Evolutionary conservation across 495 filamentous ascomycete genomes (phyloP), one percentile per base, ranked within the genome.

Genomic region (Physcia stellaris): DNA sequence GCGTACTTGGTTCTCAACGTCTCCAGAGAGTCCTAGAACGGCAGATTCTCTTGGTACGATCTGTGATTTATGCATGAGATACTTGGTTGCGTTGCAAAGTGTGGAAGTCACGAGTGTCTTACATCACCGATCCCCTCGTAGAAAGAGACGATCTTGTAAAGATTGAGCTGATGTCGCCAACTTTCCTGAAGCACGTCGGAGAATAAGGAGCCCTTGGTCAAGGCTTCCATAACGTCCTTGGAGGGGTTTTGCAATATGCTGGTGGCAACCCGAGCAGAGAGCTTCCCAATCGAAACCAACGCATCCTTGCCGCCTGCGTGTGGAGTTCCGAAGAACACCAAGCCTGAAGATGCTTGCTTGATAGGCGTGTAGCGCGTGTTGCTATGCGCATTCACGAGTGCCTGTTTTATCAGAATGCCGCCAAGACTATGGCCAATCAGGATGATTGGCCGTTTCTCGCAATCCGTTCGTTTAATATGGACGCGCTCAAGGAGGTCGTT

Each of bases 281-380:
- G 9, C 7, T 13, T 7, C 7, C 26, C 26, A 7, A 28, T 7
- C 9, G 56, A 57, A 15, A 64, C 36, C 30, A 57, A 56, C 6
- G 60, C 61, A 6, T 56, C 55, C 17, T 61, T 63, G 1, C 58
- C 50, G 3, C 64, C 64, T 22, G 58, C 52, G 37, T 68, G 64
- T 12, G 64, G 63, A 12, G 60, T 63, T 1, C 61, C 64, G 33
- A 68, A 68, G 44, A 68, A 66, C 6, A 66, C 60, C 1, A 68
- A 49, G 0, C 59, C 62, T 6, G 46, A 55, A 20, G 60, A 65
- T n/a, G 54, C 51, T 9, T 43, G 52, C 20, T 56, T 53, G 28
- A 67, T 66, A 2, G 55, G 47, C 4, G 46, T 52, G 32, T 64
- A 61, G 28, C 58, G 58, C 5, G 55, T 54, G 35, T 64, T 56